Evolutionary conservation across 2,329 filamentous ascomycete species (phyloP).

Genomic region (Ophiocordyceps sinensis): DNA sequence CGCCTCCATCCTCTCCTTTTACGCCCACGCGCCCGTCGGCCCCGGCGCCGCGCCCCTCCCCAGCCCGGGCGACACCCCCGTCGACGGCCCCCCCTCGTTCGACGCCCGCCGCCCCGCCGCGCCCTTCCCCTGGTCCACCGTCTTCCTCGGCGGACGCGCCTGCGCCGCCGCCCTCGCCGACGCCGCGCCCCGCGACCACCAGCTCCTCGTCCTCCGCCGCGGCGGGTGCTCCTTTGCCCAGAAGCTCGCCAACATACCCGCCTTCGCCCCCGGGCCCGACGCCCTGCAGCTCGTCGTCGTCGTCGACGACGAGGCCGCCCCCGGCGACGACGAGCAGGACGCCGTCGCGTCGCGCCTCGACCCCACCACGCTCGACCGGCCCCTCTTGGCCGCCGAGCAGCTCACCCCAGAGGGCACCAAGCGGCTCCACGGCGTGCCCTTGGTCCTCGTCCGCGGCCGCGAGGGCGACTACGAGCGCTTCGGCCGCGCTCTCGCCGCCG

Average conservation of each 20-base stretch:
- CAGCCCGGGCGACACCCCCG: constrained; percentile 42
- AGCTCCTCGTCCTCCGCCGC: constrained; percentile 69
- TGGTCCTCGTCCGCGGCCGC: constrained; percentile 71
- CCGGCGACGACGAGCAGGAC: constrained; percentile 45
- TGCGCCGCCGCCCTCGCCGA: constrained; percentile 46
- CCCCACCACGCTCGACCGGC: constrained; percentile 28
- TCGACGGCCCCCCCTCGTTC: constrained; percentile 26
- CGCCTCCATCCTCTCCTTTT: constrained; percentile 31
- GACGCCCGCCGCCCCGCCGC: constrained; percentile 19
- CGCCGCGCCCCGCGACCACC: constrained; percentile 40
- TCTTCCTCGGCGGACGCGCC: constrained; percentile 58
- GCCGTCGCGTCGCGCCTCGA: constrained; percentile 11
- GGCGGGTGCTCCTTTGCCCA: constrained; percentile 73
- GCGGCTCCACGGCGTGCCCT: constrained; percentile 57
- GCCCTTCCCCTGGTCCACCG: constrained; percentile 49
- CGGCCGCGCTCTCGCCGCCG: constrained; percentile 48
- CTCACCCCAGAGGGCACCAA: constrained; percentile 53
- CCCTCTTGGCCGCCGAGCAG: constrained; percentile 64
- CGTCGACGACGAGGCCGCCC: constrained; percentile 30
- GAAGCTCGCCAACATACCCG: constrained; percentile 77
- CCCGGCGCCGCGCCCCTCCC: constrained; percentile 56
- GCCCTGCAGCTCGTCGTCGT: constrained; percentile 72
- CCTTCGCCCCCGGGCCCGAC: constrained; percentile 44
- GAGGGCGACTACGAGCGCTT: constrained; percentile 46
- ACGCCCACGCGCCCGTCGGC: constrained; percentile 38